A percentile compares a stretch with the other conserved stretches of the same genome.
Conservation (phyloP, 2,329 filamentous ascomycete species). For the Microcera coccophila region DNA sequence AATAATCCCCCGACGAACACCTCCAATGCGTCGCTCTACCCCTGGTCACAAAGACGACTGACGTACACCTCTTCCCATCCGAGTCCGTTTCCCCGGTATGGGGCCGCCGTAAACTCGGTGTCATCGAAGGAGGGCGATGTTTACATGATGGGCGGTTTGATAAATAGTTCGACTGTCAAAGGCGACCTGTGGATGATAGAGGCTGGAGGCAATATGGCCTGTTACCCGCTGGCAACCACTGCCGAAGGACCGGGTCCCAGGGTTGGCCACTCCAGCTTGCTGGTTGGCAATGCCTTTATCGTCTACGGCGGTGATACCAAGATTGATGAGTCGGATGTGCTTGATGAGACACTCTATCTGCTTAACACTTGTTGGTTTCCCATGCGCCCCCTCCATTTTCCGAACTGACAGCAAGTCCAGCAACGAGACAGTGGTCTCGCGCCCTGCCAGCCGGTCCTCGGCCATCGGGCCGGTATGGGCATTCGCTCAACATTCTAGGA, state of each 20-base stretch:
- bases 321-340: conserved; percentile 82
- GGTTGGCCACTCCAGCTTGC: conserved; percentile 87
- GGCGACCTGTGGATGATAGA: conserved; percentile 98
- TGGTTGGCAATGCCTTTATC: conserved; percentile 98
- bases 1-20: conserved; percentile 48
- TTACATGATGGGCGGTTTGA: conserved; percentile 94
- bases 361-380: conserved; percentile 85
- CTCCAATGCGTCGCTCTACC: conserved; percentile 79
- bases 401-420: conserved; percentile 45
- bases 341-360: conserved; percentile 94
- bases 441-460: conserved; percentile 82
- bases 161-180: conserved; percentile 92
- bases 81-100: conserved; percentile 93
- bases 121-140: conserved; percentile 96
- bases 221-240: conserved; percentile 86
- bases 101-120: conserved; percentile 87
- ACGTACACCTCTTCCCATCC: conserved; percentile 78
- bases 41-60: conserved; percentile 88
- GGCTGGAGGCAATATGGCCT: conserved; percentile 79
- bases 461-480: conserved; percentile 88
- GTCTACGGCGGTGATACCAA: conserved; percentile 99
- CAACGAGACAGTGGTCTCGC: conserved; percentile 96
- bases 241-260: conserved; percentile 91
- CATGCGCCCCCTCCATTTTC: background rate
- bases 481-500: conserved; percentile 91